Percentiles rank a stretch among this genome's conserved stretches.
Evolutionary conservation across 768 basidiomycete genomes (phyloP).

Genomic region (Russula ochroleuca): DNA sequence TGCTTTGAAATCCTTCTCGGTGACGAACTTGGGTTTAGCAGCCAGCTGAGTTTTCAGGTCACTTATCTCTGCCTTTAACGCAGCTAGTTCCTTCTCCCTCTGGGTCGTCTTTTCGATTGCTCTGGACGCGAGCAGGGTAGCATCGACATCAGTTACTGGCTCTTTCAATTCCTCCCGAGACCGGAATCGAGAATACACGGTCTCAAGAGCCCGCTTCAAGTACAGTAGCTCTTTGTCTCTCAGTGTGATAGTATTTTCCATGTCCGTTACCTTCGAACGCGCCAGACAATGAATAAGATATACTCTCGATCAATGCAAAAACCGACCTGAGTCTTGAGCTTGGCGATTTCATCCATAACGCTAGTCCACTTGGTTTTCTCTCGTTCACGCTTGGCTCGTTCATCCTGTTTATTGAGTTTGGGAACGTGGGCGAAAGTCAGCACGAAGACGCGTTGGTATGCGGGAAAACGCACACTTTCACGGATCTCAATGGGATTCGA

Average conservation of each 20-base stretch:
- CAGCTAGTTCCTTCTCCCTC: conserved; percentile 61
- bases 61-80: conserved; percentile 48
- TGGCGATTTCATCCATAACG: conserved; percentile 69
- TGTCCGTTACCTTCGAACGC: conserved; percentile 47
- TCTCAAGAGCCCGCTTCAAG: conserved; percentile 82
- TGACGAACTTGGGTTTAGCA: conserved; percentile 47
- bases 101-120: conserved; percentile 64
- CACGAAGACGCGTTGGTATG: background rate
- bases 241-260: conserved; percentile 43
- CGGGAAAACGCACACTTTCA: conserved; percentile 50
- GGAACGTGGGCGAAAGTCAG: conserved; percentile 2
- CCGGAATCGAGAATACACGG: conserved; percentile 77
- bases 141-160: conserved; percentile 53
- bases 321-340: conserved; percentile 62
- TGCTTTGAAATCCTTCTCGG: conserved; percentile 69
- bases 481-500: conserved; percentile 53
- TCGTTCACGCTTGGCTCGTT: conserved; percentile 69
- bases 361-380: conserved; percentile 68
- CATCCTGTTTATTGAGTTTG: conserved; percentile 46
- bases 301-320: background rate
- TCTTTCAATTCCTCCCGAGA: conserved; percentile 51
- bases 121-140: conserved; percentile 62
- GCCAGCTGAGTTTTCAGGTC: conserved; percentile 49
- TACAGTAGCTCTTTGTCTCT: conserved; percentile 74
- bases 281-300: background rate